Evolutionary conservation across 2,329 filamentous ascomycete genomes (phyloP).

Genomic region (Dactylonectria estremocensis): DNA sequence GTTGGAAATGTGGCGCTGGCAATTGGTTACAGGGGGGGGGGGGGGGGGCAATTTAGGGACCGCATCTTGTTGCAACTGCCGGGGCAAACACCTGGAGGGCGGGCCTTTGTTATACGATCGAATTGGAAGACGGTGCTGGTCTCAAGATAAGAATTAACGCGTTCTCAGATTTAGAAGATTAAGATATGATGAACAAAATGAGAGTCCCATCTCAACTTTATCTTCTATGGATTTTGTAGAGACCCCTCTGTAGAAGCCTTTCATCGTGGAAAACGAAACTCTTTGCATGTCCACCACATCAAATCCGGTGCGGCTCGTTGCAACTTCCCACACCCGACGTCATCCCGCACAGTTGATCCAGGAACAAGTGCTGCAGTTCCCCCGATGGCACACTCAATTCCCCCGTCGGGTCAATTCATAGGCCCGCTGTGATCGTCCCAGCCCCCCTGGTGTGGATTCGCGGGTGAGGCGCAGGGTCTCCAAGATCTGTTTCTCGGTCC

Average conservation of each 20-base stretch:
- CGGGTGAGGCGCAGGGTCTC: no score
- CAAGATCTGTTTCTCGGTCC: no score
- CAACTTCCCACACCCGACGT: background rate
- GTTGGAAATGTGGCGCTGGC: background rate
- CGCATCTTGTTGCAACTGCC: constrained; percentile 1
- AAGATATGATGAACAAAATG: no score
- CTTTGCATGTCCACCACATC: background rate
- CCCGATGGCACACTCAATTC: background rate
- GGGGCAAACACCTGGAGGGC: background rate
- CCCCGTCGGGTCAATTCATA: constrained; percentile 4
- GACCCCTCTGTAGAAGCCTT: no score
- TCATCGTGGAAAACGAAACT: background rate
- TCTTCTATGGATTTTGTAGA: no score
- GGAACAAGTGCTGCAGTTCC: background rate
- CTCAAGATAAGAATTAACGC: background rate
- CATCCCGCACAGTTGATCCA: background rate
- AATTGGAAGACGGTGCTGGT: background rate
- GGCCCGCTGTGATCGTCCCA: background rate
- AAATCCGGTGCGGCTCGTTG: background rate
- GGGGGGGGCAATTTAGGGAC: no score
- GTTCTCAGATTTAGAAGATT: no score
- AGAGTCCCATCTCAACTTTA: no score
- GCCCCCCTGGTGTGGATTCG: no score
- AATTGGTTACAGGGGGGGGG: background rate
- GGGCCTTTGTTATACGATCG: background rate